Conservation (phyloP, 495 filamentous ascomycete species). For the Xylaria acuta region DNA sequence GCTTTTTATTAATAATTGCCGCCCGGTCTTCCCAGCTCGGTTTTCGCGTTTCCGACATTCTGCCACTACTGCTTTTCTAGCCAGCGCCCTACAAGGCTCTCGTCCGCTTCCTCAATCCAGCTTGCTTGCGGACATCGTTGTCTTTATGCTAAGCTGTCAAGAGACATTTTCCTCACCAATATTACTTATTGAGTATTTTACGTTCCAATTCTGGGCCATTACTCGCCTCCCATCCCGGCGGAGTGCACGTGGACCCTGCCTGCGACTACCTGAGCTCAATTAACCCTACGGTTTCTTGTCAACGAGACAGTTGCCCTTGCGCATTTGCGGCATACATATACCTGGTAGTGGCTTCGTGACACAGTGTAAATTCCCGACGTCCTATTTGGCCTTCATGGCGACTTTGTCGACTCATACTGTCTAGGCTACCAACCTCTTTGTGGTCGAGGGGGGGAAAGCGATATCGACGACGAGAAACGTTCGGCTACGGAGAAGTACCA, state of each 20-base stretch:
- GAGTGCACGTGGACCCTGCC: not conserved
- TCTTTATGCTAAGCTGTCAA: not conserved
- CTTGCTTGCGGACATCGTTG: not conserved
- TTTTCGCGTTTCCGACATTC: slow-evolving; percentile 4
- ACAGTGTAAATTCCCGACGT: not conserved
- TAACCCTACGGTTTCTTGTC: not conserved
- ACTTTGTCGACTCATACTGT: not conserved
- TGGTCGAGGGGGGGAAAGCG: not conserved
- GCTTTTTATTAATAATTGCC: not conserved
- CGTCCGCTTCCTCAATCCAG: not conserved
- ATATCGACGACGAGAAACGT: not conserved
- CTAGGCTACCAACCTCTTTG: not conserved
- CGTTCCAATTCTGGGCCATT: not conserved
- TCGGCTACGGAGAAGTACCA: not conserved
- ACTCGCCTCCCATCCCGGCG: not conserved
- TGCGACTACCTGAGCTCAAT: not conserved
- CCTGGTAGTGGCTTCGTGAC: not conserved
- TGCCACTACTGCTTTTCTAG: not conserved
- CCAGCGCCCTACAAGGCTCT: not conserved
- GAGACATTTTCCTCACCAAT: not conserved
- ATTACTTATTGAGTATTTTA: not conserved
- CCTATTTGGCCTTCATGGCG: not conserved
- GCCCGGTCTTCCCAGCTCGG: not conserved
- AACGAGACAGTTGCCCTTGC: not conserved
- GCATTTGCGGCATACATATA: not conserved